Conservation (phyloP, 805 yeast species). For the Schizosaccharomyces lindneri region DNA sequence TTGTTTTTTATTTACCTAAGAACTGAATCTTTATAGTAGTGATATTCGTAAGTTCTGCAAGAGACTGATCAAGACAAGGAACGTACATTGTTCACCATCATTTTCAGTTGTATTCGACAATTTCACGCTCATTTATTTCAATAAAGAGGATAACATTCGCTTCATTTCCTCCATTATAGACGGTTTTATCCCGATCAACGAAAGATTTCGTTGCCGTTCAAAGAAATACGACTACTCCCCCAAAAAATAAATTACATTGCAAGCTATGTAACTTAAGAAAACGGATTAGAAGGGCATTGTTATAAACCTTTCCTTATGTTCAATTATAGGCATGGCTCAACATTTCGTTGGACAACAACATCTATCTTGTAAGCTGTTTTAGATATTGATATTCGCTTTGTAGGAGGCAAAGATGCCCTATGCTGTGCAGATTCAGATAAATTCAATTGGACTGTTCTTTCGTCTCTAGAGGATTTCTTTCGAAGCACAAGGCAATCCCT, state of each 20-base stretch:
- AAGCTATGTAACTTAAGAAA: conserved; percentile 67
- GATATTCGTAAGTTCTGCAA: too few species aligned
- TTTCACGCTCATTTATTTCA: conserved; percentile 44
- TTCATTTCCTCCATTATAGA: conserved; percentile 85
- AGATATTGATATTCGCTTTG: conserved; percentile 83
- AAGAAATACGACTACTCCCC: conserved; percentile 38
- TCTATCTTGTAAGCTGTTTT: conserved; percentile 70
- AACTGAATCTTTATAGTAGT: too few species aligned
- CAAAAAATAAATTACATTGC: conserved; percentile 76
- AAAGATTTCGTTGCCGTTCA: conserved; percentile 76
- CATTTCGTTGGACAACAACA: conserved; percentile 78
- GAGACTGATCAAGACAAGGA: too few species aligned
- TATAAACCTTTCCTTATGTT: conserved; percentile 61
- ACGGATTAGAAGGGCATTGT: conserved; percentile 80
- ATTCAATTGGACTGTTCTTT: conserved; percentile 73
- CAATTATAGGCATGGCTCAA: conserved; percentile 85
- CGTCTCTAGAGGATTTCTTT: conserved; percentile 49
- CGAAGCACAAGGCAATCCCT: conserved; percentile 52
- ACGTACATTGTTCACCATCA: too few species aligned
- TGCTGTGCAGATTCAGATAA: conserved; percentile 39
- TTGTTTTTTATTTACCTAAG: too few species aligned
- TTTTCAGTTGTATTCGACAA: too few species aligned
- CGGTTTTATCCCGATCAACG: conserved; percentile 93
- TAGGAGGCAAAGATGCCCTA: conserved; percentile 94
- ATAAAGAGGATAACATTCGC: conserved; percentile 92